Evolutionary conservation across 2,329 filamentous ascomycete genomes (phyloP), one percentile per base, ranked within the genome.

Genomic region (Penicillium sclerotigenum): DNA sequence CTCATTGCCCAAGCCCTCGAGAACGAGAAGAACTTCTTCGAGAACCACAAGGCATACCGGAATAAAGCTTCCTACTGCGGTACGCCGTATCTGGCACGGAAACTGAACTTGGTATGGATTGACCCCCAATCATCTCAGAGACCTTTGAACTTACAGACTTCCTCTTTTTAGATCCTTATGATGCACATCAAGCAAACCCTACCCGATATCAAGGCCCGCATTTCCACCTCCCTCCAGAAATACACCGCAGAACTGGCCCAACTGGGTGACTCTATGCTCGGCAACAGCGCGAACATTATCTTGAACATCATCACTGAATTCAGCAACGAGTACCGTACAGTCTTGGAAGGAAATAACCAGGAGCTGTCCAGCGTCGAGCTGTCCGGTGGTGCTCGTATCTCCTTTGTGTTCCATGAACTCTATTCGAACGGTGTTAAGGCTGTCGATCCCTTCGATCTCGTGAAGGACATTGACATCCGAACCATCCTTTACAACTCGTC

Each of bases 131-230:
- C n/a, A 7, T 20, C 3, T 16, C 9, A n/a, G 0, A 10, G 14
- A n/a, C 20, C 9, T n/a, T 28, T 18, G 18, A 3, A 22, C 52
- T 57, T 34, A 60, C 71, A 74, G 62, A 75, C 52, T 36, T 28
- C 31, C 18, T 26, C 26, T 14, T 37, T 31, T 14, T 69, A 84
- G 82, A 97, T 99, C 71, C 83, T 99, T 66, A 97, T 99, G 93
- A 99, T 99, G 94, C 94, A 99, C 80, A 99, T 99, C 81, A 99
- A 99, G 79, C 93, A 99, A 80, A 99, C 94, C 1, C 84, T 99
- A 14, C 94, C 94, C 38, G 94, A 99, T 72, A 99, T 99, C 81
- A 99, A 99, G 80, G 91, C 90, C 14, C 89, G 95, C 61, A 99
- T 99, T 67, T 85, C 89, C n/a, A 89, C 90, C 64, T 97, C 93